These are phyloP conservation scores for Jaapia argillacea DNA, from an alignment of 768 basidiomycete genomes.

Conservation along the genomic window DNA sequence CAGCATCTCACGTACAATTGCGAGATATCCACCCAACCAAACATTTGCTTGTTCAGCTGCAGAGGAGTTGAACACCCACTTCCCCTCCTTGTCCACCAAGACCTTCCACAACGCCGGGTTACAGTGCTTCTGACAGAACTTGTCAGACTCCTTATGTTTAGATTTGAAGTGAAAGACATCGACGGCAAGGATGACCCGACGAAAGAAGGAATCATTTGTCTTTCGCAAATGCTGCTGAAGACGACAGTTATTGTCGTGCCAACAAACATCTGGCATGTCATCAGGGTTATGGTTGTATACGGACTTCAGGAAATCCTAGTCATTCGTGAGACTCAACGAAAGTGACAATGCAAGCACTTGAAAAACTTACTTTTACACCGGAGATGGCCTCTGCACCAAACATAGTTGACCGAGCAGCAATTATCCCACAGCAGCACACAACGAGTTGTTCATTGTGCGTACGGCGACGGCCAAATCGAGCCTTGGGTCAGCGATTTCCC, in stretches of 20 bases:
- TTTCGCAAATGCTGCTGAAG: too few relatives aligned
- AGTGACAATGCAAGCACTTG: neutral
- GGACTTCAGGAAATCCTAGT: slow-evolving; percentile 15
- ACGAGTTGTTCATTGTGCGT: slow-evolving; percentile 26
- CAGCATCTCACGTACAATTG: slow-evolving; percentile 20
- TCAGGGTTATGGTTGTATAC: slow-evolving; percentile 14
- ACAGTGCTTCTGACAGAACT: slow-evolving; percentile 10
- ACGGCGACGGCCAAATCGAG: slow-evolving; percentile 17
- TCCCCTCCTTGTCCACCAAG: slow-evolving; percentile 4
- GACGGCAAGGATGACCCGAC: slow-evolving; percentile 6
- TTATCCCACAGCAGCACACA: slow-evolving; percentile 23
- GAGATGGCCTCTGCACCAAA: slow-evolving; percentile 21
- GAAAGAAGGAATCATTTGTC: slow-evolving; percentile 1
- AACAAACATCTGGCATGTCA: slow-evolving; percentile 5
- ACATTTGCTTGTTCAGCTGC: slow-evolving; percentile 23
- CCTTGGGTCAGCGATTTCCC: slow-evolving; percentile 15
- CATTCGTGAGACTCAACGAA: neutral
- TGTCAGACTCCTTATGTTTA: slow-evolving; percentile 13
- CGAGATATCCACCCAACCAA: slow-evolving; percentile 22
- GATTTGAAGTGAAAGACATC: slow-evolving; percentile 15
- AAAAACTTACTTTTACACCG: slow-evolving; percentile 15
- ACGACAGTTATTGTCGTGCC: slow-evolving; percentile 3
- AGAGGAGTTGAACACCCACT: slow-evolving; percentile 21
- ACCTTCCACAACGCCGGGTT: slow-evolving; percentile 9
- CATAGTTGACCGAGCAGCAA: slow-evolving; percentile 19